Evolutionary conservation across 345 rosid genomes (phyloP).

Genomic region (Eucalyptus sideroxylon): DNA sequence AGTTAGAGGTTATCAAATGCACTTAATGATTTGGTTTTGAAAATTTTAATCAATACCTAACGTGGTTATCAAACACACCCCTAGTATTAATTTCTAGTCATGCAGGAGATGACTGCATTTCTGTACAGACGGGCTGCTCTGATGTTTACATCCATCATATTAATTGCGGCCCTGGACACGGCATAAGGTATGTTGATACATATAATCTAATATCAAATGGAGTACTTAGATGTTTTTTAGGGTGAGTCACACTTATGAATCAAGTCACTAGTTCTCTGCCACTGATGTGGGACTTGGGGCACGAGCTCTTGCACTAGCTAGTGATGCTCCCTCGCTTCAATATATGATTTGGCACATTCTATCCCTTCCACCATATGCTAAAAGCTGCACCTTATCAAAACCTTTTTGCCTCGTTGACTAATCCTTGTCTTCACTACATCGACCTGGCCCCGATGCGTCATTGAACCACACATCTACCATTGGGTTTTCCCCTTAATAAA

Average conservation of each 20-base stretch:
- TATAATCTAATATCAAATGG: not conserved
- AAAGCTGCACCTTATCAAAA: not conserved
- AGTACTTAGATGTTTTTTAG: not conserved
- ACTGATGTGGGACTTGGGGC: not conserved
- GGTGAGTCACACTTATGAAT: not conserved
- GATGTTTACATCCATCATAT: conserved; percentile 64
- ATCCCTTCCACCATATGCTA: not conserved
- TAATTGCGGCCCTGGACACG: conserved; percentile 92
- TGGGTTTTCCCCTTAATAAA: not conserved
- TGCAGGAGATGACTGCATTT: conserved; percentile 88
- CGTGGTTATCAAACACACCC: not conserved
- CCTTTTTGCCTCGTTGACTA: not conserved
- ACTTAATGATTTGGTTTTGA: not conserved
- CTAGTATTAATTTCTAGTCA: not conserved
- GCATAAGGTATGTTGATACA: conserved; percentile 44
- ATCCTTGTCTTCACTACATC: not conserved
- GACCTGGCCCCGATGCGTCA: not conserved
- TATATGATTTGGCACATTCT: not conserved
- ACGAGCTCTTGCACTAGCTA: not conserved
- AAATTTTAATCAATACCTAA: not conserved
- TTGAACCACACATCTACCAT: not conserved
- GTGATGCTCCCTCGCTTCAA: not conserved
- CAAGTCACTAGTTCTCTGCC: not conserved
- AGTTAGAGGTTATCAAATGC: not conserved
- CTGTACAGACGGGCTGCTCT: conserved; percentile 84